Conservation (phyloP, 2,329 filamentous ascomycete species). For the Exserohilum turcica region DNA sequence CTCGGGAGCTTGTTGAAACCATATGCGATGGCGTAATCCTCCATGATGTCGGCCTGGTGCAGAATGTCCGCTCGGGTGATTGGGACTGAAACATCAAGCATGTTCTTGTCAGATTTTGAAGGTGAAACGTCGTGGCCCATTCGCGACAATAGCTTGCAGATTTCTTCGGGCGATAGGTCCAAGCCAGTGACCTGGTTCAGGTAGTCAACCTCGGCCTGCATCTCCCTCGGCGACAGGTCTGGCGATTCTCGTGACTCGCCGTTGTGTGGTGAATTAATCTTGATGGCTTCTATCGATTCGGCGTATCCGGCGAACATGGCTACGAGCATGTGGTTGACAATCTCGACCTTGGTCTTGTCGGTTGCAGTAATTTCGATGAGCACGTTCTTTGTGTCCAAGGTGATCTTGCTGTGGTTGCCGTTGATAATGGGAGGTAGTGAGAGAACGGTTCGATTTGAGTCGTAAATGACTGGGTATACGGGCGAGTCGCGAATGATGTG, state of each 20-base stretch:
- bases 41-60: conserved; percentile 98
- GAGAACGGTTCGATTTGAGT: conserved; percentile 83
- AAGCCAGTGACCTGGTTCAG: conserved; percentile 93
- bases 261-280: conserved; percentile 92
- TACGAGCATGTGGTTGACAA: conserved; percentile 93
- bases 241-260: conserved; percentile 79
- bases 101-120: conserved; percentile 67
- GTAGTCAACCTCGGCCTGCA: conserved; percentile 86
- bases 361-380: conserved; percentile 97
- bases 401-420: conserved; percentile 95
- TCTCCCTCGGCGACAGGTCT: conserved; percentile 74
- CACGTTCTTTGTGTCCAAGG: conserved; percentile 85
- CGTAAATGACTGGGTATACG: conserved; percentile 94
- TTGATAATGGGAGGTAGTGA: conserved; percentile 98
- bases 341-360: conserved; percentile 93
- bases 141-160: conserved; percentile 80
- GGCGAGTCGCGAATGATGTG: conserved; percentile 94
- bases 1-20: conserved; percentile 96
- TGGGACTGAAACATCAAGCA: conserved; percentile 82
- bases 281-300: conserved; percentile 90
- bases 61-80: conserved; percentile 92
- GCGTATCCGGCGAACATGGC: conserved; percentile 97
- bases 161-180: conserved; percentile 71
- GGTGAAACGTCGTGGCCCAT: conserved; percentile 88
- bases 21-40: conserved; percentile 94